Evolutionary conservation across 2,329 filamentous ascomycete genomes (phyloP), one percentile per base, ranked within the genome.

Genomic region (Cladosporium sp.): DNA sequence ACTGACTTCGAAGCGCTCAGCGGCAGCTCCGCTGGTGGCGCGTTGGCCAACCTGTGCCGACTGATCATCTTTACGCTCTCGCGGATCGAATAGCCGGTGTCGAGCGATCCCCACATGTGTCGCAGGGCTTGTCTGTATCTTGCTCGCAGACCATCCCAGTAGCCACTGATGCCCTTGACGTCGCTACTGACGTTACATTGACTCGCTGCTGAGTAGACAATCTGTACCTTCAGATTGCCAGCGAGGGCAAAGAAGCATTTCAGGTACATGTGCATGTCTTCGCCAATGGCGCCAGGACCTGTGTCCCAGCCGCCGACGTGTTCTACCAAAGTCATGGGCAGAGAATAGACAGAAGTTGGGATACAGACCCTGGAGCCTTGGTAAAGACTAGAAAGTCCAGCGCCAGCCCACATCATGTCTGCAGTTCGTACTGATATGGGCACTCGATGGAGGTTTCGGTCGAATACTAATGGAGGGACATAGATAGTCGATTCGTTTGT

Each of bases 161-260:
- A 70, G 39, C 82, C 82, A 15, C 67, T 62, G 42, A 80, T 51
- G 13, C 80, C 80, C 35, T 73, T 70, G 8, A 76, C 75, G 30
- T 79, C 78, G 38, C 79, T 82, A 42, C 79, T 80, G 43, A 87
- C 82, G 59, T 88, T 87, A 68, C 78, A 86, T 64, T 87, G 84
- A 67, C 84, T 87, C 51, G 86, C 83, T 2, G 85, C 84, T 53
- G 81, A 83, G 57, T 83, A 71, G 25, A 88, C 75, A 3, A 83
- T 80, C 42, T 78, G 76, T 40, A 78, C 78, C 11, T 81, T 82
- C 48, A 88, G 63, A 62, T 86, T 82, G 3, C 85, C 85, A 54
- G 84, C 85, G 15, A 86, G 76, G 1, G 83, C 82, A 56, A 88
- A 88, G 70, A 88, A 88, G 65, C 83, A 87, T 72, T 88, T 88